Percentiles rank a stretch among this genome's conserved stretches.
Conservation (phyloP, 1,284 basidiomycete genomes). For the Peniophora sp. region DNA sequence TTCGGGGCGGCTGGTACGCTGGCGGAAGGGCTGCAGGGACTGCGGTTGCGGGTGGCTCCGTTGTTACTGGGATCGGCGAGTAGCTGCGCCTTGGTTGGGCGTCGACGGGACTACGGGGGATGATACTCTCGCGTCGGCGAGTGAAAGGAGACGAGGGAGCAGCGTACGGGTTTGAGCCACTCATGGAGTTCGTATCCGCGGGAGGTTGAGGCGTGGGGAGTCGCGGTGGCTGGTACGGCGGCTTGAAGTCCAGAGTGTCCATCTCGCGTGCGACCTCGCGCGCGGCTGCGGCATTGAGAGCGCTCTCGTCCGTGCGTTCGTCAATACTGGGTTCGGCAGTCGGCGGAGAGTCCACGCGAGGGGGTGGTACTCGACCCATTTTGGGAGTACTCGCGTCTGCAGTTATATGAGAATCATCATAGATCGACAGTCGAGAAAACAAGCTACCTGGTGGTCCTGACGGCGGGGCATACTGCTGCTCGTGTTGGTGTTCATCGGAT, state of each 20-base stretch:
- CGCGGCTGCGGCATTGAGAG: slow-evolving; percentile 56
- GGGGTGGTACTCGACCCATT: neutral
- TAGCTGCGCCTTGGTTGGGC: slow-evolving; percentile 3
- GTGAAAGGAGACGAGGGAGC: slow-evolving; percentile 4
- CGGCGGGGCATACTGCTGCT: no score
- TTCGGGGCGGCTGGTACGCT: neutral
- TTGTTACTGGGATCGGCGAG: slow-evolving; percentile 2
- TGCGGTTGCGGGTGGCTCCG: neutral
- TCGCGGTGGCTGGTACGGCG: slow-evolving; percentile 22
- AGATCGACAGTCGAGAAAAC: no score
- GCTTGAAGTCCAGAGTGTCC: slow-evolving; percentile 43
- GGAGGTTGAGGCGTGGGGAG: slow-evolving; percentile 11
- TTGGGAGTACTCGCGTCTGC: no score
- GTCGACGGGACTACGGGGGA: neutral
- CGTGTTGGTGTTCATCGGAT: no score
- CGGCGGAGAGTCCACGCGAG: slow-evolving; percentile 19
- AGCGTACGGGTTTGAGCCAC: slow-evolving; percentile 1
- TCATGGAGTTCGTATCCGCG: slow-evolving; percentile 10
- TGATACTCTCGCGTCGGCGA: neutral
- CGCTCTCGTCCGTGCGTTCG: slow-evolving; percentile 23
- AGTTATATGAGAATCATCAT: no score
- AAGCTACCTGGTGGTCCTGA: no score
- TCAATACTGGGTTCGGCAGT: slow-evolving; percentile 14
- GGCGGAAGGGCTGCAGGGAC: neutral
- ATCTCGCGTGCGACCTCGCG: slow-evolving; percentile 59